phyloP scores from a whole-genome alignment of 805 yeast species.

The Tetrapisispora pingtungensis region DNA sequence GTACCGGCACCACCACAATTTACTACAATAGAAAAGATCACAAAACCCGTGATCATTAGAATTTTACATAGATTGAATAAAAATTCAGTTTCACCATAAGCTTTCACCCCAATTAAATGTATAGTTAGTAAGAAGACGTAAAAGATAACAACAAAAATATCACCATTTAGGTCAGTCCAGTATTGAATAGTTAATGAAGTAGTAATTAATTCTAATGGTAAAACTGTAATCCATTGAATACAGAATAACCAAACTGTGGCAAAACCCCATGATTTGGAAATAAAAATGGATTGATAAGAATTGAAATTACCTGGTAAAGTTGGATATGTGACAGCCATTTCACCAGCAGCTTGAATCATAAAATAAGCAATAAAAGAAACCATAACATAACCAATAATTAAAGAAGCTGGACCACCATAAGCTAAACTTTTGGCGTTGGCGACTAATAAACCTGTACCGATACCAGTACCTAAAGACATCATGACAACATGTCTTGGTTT shows the following conservation, averaged over 20 bases:
- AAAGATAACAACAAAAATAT: slow-evolving; percentile 48
- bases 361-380: slow-evolving; percentile 49
- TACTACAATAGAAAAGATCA: slow-evolving; percentile 44
- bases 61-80: slow-evolving; percentile 45
- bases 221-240: slow-evolving; percentile 50
- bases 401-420: slow-evolving; percentile 37
- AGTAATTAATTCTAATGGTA: slow-evolving; percentile 57
- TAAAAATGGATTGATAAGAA: slow-evolving; percentile 32
- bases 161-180: slow-evolving; percentile 44
- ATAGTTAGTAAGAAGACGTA: slow-evolving; percentile 40
- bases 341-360: slow-evolving; percentile 43
- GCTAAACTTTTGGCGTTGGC: slow-evolving; percentile 41
- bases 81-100: slow-evolving; percentile 64
- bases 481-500: slow-evolving; percentile 46
- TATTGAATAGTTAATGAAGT: slow-evolving; percentile 44
- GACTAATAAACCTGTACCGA: slow-evolving; percentile 62
- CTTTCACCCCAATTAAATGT: slow-evolving; percentile 51
- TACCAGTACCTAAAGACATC: slow-evolving; percentile 76
- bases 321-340: slow-evolving; percentile 34
- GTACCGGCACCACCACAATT: slow-evolving; percentile 49
- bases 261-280: slow-evolving; percentile 61
- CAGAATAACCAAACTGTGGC: slow-evolving; percentile 66
- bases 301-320: slow-evolving; percentile 34
- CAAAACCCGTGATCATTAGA: slow-evolving; percentile 48
- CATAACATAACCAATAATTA: slow-evolving; percentile 45